These are phyloP conservation scores for Boletus rubescentipes DNA, from an alignment of 768 basidiomycete genomes.

Conservation along the genomic window DNA sequence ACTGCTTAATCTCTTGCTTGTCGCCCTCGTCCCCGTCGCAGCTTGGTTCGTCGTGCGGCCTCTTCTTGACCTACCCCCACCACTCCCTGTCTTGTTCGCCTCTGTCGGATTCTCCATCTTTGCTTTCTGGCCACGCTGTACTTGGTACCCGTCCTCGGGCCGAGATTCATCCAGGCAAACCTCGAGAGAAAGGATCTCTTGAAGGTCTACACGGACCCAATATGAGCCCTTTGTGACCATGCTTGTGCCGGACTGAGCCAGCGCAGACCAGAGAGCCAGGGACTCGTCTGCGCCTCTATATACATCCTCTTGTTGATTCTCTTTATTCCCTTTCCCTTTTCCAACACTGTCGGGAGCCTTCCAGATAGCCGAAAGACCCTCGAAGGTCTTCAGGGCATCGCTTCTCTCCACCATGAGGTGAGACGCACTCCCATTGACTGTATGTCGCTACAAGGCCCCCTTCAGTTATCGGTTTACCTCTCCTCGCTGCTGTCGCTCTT, in stretches of 20 bases:
- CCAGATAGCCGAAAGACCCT: constrained; percentile 41
- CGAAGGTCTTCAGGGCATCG: constrained; percentile 46
- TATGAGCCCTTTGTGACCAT: constrained; percentile 45
- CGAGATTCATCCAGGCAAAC: constrained; percentile 76
- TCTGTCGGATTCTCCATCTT: constrained; percentile 83
- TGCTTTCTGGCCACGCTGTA: constrained; percentile 71
- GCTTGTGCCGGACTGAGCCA: neutral
- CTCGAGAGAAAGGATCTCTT: constrained; percentile 85
- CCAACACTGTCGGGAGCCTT: constrained; percentile 58
- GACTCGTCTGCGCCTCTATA: constrained; percentile 84
- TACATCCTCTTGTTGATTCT: constrained; percentile 86
- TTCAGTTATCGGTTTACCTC: constrained; percentile 87
- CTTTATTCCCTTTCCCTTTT: constrained; percentile 96
- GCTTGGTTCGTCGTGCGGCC: constrained; percentile 74
- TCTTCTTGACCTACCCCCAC: constrained; percentile 64
- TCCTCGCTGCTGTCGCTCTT: constrained; percentile 90
- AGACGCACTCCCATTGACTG: constrained; percentile 17
- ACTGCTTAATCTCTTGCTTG: constrained; percentile 49
- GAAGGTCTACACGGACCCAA: constrained; percentile 72
- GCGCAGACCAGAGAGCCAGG: constrained; percentile 89
- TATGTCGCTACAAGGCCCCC: neutral
- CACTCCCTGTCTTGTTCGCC: constrained; percentile 71
- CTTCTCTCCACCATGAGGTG: constrained; percentile 75
- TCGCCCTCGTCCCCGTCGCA: constrained; percentile 65
- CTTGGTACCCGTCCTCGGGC: constrained; percentile 81